Conservation (phyloP, 1,284 basidiomycete species). For the Thelephora terrestris region DNA sequence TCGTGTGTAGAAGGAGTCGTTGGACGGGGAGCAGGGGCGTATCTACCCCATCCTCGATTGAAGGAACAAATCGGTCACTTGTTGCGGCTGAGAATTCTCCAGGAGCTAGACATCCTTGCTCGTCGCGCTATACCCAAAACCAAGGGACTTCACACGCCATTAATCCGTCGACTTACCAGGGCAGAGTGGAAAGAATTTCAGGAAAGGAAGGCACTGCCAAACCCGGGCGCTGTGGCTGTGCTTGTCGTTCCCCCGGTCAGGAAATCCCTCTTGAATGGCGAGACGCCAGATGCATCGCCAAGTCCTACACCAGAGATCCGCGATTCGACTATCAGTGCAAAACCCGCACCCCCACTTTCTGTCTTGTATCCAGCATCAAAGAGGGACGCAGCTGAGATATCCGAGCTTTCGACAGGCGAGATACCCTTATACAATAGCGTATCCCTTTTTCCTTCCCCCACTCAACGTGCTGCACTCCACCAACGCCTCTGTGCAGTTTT, state of each 20-base stretch:
- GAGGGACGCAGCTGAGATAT: conserved; percentile 11
- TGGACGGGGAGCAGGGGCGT: conserved; percentile 25
- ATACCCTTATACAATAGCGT: conserved; percentile 60
- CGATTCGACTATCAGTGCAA: no score
- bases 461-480: conserved; percentile 50
- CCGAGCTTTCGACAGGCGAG: conserved; percentile 29
- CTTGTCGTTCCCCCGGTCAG: conserved; percentile 64
- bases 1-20: conserved; percentile 3
- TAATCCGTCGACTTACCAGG: conserved; percentile 53
- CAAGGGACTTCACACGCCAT: conserved; percentile 15
- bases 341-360: conserved; percentile 25
- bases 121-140: conserved; percentile 21
- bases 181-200: conserved; percentile 46
- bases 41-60: conserved; percentile 31
- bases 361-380: conserved; percentile 25
- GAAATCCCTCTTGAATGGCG: conserved; percentile 36
- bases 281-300: conserved; percentile 28
- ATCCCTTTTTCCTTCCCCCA: conserved; percentile 45
- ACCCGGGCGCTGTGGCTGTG: conserved; percentile 46
- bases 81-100: conserved; percentile 59
- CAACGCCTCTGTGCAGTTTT: conserved; percentile 37
- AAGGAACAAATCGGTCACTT: conserved; percentile 48
- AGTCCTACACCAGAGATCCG: background rate
- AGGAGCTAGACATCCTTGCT: conserved; percentile 55
- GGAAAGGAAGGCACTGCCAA: conserved; percentile 36